Evolutionary conservation across 176 grass and related monocot genomes (phyloP), one percentile per base, ranked within the genome.

Genomic region (Poa pratensis): DNA sequence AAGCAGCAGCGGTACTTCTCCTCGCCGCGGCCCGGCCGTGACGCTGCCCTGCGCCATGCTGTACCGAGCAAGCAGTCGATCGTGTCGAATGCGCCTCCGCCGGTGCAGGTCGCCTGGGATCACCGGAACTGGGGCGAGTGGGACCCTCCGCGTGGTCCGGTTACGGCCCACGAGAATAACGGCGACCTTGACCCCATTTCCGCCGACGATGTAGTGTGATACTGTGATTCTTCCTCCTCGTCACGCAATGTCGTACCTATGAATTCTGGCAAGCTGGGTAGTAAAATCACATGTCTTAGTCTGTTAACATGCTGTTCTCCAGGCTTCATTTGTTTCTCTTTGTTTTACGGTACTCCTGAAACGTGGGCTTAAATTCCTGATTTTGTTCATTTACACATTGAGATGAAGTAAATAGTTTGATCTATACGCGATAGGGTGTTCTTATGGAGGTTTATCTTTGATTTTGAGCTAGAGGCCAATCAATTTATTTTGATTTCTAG

Each of bases 21-120:
- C 69, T 89, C 45, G 70, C 57, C 16, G 84, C 84, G 30, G 81
- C 84, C 37, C 84, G 30, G 81, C 84, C 37, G 76, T 87, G 52
- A 77, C 76, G 52, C 69, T 90, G 40, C 87, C 81, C 69, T 90
- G 81, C 73, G 87, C 84, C 45, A 71, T 92, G 67, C 69, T 92
- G 35, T 84, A 89, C 84, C 46, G 84, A n/a, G 80, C 84, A n/a
- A n/a, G n/a, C n/a, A n/a, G n/a, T n/a, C 61, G 70, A n/a, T 81
- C 20, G n/a, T 80, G 10, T 68, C 22, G 54, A 46, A 30, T 6
- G 1, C 39, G 9, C 6, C n/a, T 14, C 22, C 1, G 13, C 57
- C 32, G n/a, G 4, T 35, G 34, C 34, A 35, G 34, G 34, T 35
- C 34, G 2, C 34, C 4, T 35, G 34, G 34, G 34, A 35, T 35